phyloP scores from a whole-genome alignment of 345 rosid species.

The Erucastrum elatum region DNA sequence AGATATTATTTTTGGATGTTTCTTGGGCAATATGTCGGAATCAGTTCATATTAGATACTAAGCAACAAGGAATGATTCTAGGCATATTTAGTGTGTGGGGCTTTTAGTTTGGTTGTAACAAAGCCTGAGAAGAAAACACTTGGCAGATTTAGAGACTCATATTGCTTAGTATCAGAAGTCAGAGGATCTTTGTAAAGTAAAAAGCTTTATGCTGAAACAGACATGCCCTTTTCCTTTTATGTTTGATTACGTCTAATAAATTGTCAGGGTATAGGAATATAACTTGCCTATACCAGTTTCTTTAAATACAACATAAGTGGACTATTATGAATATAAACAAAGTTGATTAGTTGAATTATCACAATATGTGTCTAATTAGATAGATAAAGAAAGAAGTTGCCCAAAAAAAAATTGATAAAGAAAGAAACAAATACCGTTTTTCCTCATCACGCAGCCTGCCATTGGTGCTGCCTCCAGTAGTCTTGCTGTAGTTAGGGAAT shows the following conservation, averaged over 20 bases:
- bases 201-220: slow-evolving; percentile 37
- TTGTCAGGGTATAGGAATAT: slow-evolving; percentile 23
- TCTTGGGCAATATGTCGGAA: slow-evolving; percentile 16
- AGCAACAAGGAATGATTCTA: slow-evolving; percentile 21
- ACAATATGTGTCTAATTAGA: not conserved
- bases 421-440: slow-evolving; percentile 35
- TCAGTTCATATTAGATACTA: slow-evolving; percentile 10
- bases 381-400: too few species aligned
- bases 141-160: not conserved
- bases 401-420: too few species aligned
- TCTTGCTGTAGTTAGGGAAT: slow-evolving; percentile 64
- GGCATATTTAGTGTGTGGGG: not conserved
- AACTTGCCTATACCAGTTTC: not conserved
- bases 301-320: not conserved
- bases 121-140: slow-evolving; percentile 2
- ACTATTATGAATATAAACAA: slow-evolving; percentile 14
- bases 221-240: not conserved
- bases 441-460: slow-evolving; percentile 42
- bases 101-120: slow-evolving; percentile 13
- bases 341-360: not conserved
- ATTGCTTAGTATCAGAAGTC: not conserved
- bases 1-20: slow-evolving; percentile 16
- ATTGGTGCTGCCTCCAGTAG: slow-evolving; percentile 39
- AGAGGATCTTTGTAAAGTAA: slow-evolving; percentile 42
- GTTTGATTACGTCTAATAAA: slow-evolving; percentile 20